Percentiles rank a stretch among this genome's conserved stretches.
These are phyloP conservation scores for Corylus americana DNA, from an alignment of 306 rosid genomes.

Conservation along the genomic window DNA sequence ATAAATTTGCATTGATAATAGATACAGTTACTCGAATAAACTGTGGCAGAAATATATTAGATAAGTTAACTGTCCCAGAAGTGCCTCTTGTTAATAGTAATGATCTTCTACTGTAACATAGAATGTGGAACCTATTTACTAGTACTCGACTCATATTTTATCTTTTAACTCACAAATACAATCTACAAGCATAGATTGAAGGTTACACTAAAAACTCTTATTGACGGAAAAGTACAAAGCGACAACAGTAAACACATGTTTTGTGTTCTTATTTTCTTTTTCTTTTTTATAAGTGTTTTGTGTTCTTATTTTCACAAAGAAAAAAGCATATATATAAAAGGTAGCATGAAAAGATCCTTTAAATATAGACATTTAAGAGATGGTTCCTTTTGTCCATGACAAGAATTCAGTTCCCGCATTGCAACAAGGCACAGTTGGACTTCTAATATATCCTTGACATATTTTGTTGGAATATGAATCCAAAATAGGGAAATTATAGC, in stretches of 20 bases:
- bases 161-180: background rate
- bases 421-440: background rate
- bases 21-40: background rate
- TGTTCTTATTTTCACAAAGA: background rate
- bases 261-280: background rate
- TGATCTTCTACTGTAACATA: background rate
- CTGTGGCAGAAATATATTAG: background rate
- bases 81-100: background rate
- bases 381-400: background rate
- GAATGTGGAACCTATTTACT: background rate
- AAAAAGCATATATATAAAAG: background rate
- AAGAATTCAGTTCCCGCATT: background rate
- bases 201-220: background rate
- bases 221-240: background rate
- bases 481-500: background rate
- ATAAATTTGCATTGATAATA: slow-evolving; percentile 9
- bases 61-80: background rate
- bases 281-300: background rate
- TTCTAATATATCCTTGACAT: background rate
- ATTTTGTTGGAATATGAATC: background rate
- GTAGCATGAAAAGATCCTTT: background rate
- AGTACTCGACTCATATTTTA: background rate
- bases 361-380: background rate
- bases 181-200: background rate
- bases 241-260: background rate